These are phyloP conservation scores for Cercophora samala DNA, from an alignment of 495 filamentous ascomycete species.

Conservation along the genomic window DNA sequence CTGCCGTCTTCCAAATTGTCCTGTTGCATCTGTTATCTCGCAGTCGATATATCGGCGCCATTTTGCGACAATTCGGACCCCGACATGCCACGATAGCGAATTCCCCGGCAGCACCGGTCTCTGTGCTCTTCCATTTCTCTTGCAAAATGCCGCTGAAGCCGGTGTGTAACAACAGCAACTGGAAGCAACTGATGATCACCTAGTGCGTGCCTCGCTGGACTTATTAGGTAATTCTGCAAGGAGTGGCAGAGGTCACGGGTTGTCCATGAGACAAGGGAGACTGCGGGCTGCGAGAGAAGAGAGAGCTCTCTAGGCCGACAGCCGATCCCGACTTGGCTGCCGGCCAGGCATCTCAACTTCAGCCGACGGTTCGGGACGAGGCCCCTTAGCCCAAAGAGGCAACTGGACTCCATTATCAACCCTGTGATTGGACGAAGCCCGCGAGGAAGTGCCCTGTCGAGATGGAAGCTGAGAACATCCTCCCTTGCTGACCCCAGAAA, in stretches of 20 bases:
- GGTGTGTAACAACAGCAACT: conserved; percentile 1
- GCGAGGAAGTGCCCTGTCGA: neutral
- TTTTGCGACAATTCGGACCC: neutral
- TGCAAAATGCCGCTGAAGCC: conserved; percentile 3
- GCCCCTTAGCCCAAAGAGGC: conserved; percentile 20
- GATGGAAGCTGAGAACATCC: conserved; percentile 7
- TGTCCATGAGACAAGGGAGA: neutral
- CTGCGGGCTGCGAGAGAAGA: neutral
- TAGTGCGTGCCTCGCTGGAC: neutral
- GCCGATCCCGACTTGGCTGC: conserved; percentile 17
- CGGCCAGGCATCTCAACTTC: conserved; percentile 6
- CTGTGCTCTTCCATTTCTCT: too few relatives aligned
- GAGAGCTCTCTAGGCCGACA: conserved; percentile 10
- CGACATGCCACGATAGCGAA: conserved; percentile 7
- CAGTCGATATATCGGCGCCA: neutral
- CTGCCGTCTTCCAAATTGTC: neutral
- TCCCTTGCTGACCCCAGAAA: neutral
- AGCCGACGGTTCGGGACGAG: conserved; percentile 24
- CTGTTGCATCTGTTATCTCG: neutral
- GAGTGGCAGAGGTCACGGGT: conserved; percentile 11
- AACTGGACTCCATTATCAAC: conserved; percentile 9
- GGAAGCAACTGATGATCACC: neutral
- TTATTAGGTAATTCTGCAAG: conserved; percentile 20
- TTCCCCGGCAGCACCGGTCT: conserved; percentile 9
- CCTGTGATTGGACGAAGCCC: conserved; percentile 14